Evolutionary conservation across 192 early-diverging fungal species (phyloP).

Genomic region (Coemansia sp.): DNA sequence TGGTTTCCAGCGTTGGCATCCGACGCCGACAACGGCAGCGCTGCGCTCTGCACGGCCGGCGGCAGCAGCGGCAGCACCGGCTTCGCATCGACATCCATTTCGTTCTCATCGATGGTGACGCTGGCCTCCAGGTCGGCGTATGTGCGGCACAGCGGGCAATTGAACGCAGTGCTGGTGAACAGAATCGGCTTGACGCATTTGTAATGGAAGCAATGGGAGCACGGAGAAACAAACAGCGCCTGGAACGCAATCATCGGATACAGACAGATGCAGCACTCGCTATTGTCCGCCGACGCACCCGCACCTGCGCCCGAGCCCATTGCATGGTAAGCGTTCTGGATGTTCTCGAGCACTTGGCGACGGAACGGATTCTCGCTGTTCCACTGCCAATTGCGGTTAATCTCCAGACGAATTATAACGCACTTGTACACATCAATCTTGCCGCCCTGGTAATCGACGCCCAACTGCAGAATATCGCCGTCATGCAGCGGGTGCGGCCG

Average conservation of each 20-base stretch:
- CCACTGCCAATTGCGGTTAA: constrained; percentile 70
- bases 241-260: constrained; percentile 84
- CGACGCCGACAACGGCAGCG: background rate
- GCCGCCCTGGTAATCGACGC: constrained; percentile 94
- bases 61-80: constrained; percentile 26
- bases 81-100: constrained; percentile 46
- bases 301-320: constrained; percentile 14
- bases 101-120: constrained; percentile 60
- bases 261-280: constrained; percentile 91
- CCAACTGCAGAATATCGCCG: constrained; percentile 94
- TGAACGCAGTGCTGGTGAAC: constrained; percentile 71
- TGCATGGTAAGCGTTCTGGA: constrained; percentile 48
- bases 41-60: constrained; percentile 15
- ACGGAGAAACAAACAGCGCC: constrained; percentile 89
- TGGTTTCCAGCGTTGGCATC: background rate
- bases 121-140: constrained; percentile 87
- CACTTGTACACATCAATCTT: constrained; percentile 92
- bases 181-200: constrained; percentile 87
- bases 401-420: constrained; percentile 83
- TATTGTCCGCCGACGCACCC: constrained; percentile 28
- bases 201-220: constrained; percentile 93
- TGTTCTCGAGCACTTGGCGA: constrained; percentile 53
- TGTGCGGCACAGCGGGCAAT: constrained; percentile 88
- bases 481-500: constrained; percentile 77
- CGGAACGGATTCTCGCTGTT: constrained; percentile 64